Base-by-base conservation (phyloP, 257 asterid genomes). In the Henckelia pumila region DNA sequence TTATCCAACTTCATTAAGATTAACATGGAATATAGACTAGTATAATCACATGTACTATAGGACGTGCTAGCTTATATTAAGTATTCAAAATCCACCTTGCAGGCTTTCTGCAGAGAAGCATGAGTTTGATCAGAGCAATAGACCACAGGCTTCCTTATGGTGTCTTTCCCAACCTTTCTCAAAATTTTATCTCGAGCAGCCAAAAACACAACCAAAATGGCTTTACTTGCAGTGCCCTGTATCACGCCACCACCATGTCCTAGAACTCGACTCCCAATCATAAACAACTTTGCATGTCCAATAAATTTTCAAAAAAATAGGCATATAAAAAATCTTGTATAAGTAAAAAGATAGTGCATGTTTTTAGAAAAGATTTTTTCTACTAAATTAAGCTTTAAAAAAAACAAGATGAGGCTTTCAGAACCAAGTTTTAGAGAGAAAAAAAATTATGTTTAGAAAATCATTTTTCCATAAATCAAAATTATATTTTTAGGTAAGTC, bases 181-280 rank as follows among this genome's bases (percentile, higher is more conserved):
- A 90, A 73, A 35, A 78, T 81, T 79, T 77, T 81, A 77, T 88
- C 97, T 30, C 97, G 87, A 70, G 97, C 99, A 68, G 96, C 99
- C 84, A 93, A 77, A 76, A 90, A 89, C 75, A 84, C 96, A 70
- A 93, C 99, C 61, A 93, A 67, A 30, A 82, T 86, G 59, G 96
- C 95, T 80, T 93, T 97, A 78, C 99, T 93, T 50, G 99, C 95
- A 32, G 98, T 82, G 55, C 97, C 96, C 56, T 88, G 95, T 81
- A 93, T 93, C 30, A 93, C 96, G 30, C 97, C 98, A 71, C 96
- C 99, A 59, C 97, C 95, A 59, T 70, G 78, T 78, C 97, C 96
- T 90, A 77, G 52, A 71, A 76, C 26, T 63, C 78, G 33, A 69
- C 72, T 77, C 72, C 64, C 59, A 66, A 64, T 63, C 40, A 66